phyloP scores from a whole-genome alignment of 352 stramenopile genomes.

The Pythium myriotylum region DNA sequence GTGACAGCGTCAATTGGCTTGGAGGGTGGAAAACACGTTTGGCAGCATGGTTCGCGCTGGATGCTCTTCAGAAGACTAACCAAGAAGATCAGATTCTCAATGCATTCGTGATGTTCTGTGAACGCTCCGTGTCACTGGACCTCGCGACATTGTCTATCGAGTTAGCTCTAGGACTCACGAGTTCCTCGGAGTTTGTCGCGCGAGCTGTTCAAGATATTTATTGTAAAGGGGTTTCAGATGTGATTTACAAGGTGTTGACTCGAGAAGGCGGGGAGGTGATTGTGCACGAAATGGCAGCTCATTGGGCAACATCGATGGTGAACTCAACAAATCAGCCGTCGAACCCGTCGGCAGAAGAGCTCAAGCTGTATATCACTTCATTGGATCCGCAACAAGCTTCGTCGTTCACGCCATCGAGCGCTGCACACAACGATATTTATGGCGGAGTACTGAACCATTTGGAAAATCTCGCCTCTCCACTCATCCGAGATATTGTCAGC shows the following conservation, averaged over 20 bases:
- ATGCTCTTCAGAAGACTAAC: neutral
- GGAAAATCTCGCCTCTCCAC: conserved; percentile 1
- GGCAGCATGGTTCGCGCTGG: conserved; percentile 13
- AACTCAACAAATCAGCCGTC: neutral
- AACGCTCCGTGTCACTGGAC: conserved; percentile 21
- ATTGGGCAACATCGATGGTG: conserved; percentile 18
- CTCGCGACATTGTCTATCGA: conserved; percentile 26
- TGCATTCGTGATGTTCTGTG: conserved; percentile 28
- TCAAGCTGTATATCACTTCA: conserved; percentile 12
- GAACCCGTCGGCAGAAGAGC: neutral
- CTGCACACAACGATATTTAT: conserved; percentile 7
- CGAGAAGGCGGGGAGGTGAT: conserved; percentile 12
- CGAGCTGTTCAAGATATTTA: conserved; percentile 27
- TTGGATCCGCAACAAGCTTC: neutral
- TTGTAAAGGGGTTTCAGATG: conserved; percentile 29
- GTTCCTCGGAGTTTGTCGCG: conserved; percentile 15
- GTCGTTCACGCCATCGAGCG: neutral
- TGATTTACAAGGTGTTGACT: conserved; percentile 21
- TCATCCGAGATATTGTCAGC: conserved; percentile 6
- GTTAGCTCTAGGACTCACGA: conserved; percentile 23
- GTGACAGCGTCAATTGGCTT: conserved; percentile 2
- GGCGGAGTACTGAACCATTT: conserved; percentile 8
- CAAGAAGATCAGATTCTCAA: conserved; percentile 28
- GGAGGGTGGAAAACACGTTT: conserved; percentile 14
- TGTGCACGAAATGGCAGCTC: conserved; percentile 8